Evolutionary conservation across 2,329 filamentous ascomycete genomes (phyloP), one percentile per base, ranked within the genome.

Genomic region (Phoma herbarum): DNA sequence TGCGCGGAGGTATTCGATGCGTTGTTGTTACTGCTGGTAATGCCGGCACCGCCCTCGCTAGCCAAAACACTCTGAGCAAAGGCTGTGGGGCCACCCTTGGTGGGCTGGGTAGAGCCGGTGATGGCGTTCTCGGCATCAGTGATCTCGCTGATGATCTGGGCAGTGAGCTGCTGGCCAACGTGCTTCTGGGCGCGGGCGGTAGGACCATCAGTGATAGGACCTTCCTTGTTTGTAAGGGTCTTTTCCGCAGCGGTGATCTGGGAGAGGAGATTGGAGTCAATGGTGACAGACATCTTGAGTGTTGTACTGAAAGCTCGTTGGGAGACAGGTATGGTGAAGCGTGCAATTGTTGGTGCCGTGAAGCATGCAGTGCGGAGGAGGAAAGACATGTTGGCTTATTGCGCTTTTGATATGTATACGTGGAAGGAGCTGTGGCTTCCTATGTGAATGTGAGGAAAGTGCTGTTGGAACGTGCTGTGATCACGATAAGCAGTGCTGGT

Each of bases 121-220:
- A 81, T 68, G n/a, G 63, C 67, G 56, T 77, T 77, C 70, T 81
- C 78, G 11, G 76, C 79, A 41, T 74, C 70, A 9, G 76, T 79
- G 60, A 81, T 80, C 57, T 79, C 77, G 57, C 76, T 74, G 1
- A 81, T 64, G 43, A 72, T 71, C 56, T 76, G 51, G 2, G 68
- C 52, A 16, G 70, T 77, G 45, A 81, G 74, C 33, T 62, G 51
- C 29, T 70, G 59, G 43, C 68, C 68, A 20, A 54, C 66, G 53
- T 81, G 78, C 39, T 72, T 73, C 64, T 81, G 79, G 0, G 79
- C 79, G 45, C 73, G 70, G 4, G 79, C 78, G 0, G 78, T 81
- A 0, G 79, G 79, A 1, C 79, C 79, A 7, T 73, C 74, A 50
- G 70, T 66, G 2, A 75, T 68, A 8, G 79, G 78, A 8, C 67